Conservation (phyloP, 2,329 filamentous ascomycete species). For the Leptographium radiaticola region DNA sequence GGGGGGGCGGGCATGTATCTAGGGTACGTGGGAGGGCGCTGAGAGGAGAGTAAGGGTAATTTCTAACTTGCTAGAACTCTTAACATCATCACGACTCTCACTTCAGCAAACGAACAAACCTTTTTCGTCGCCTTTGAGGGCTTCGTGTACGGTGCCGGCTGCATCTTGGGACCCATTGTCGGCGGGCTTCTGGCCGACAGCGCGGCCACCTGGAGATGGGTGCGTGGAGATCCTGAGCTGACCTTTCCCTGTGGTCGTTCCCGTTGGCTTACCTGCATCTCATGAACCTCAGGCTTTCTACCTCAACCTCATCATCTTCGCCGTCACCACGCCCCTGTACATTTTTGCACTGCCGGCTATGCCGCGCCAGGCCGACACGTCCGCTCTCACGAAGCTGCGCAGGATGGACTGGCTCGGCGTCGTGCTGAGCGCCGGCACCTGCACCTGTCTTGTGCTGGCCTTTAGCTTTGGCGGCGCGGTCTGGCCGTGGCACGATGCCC, state of each 20-base stretch:
- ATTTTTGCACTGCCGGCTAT: slow-evolving; percentile 17
- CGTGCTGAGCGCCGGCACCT: slow-evolving; percentile 26
- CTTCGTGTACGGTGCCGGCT: slow-evolving; percentile 28
- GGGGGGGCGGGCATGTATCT: slow-evolving; percentile 31
- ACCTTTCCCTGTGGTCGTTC: neutral
- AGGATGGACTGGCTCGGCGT: slow-evolving; percentile 31
- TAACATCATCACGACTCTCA: slow-evolving; percentile 14
- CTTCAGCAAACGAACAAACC: slow-evolving; percentile 14
- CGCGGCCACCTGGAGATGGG: slow-evolving; percentile 30
- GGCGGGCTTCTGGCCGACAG: slow-evolving; percentile 31
- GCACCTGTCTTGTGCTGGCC: slow-evolving; percentile 29
- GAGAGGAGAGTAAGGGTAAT: slow-evolving; percentile 12
- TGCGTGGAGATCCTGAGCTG: neutral
- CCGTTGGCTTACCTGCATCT: neutral
- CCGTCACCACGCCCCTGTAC: slow-evolving; percentile 16
- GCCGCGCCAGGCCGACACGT: slow-evolving; percentile 9
- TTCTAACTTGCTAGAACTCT: slow-evolving; percentile 6
- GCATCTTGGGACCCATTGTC: slow-evolving; percentile 32
- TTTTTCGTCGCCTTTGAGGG: slow-evolving; percentile 17
- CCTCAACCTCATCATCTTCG: slow-evolving; percentile 40
- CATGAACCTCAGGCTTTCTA: slow-evolving; percentile 27
- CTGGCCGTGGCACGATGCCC: slow-evolving; percentile 29
- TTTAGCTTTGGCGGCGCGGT: slow-evolving; percentile 36
- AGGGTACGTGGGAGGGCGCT: slow-evolving; percentile 11
- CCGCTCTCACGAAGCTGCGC: slow-evolving; percentile 13